These are phyloP conservation scores for Rossbeevera mucosa DNA, from an alignment of 768 basidiomycete species.

Conservation along the genomic window DNA sequence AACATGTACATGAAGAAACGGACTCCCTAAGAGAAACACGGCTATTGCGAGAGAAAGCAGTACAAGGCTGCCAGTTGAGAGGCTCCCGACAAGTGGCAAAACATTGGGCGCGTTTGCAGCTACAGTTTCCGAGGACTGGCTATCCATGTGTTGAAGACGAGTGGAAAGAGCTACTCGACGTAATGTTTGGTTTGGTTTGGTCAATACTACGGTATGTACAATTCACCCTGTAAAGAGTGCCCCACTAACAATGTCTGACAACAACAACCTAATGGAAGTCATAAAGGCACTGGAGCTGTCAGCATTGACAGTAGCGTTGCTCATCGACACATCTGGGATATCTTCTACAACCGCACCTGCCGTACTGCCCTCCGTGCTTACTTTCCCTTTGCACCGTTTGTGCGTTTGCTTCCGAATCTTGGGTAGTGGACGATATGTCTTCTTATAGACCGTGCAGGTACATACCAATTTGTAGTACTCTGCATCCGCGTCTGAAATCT, in stretches of 20 bases:
- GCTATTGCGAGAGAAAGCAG: constrained; percentile 44
- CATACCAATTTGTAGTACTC: neutral
- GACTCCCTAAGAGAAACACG: constrained; percentile 41
- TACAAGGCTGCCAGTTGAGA: constrained; percentile 38
- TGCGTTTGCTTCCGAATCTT: neutral
- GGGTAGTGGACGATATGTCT: neutral
- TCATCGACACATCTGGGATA: neutral
- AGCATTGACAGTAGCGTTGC: neutral
- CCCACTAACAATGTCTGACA: constrained; percentile 3
- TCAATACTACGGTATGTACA: neutral
- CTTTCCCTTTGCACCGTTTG: neutral
- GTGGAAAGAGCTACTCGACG: neutral
- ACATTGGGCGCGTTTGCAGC: constrained; percentile 37
- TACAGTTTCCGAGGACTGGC: neutral
- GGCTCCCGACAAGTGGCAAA: constrained; percentile 29
- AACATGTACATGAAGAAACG: constrained; percentile 18
- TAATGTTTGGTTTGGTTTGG: constrained; percentile 24
- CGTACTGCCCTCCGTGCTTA: neutral
- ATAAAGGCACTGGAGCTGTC: neutral
- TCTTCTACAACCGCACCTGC: neutral
- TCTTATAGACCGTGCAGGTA: neutral
- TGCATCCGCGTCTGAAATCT: neutral
- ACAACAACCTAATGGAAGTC: neutral
- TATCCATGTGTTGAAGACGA: constrained; percentile 13
- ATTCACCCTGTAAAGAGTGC: neutral